Evolutionary conservation across 1,284 basidiomycete species (phyloP), one percentile per base, ranked within the genome.

Genomic region (Apiotrichum sp.): DNA sequence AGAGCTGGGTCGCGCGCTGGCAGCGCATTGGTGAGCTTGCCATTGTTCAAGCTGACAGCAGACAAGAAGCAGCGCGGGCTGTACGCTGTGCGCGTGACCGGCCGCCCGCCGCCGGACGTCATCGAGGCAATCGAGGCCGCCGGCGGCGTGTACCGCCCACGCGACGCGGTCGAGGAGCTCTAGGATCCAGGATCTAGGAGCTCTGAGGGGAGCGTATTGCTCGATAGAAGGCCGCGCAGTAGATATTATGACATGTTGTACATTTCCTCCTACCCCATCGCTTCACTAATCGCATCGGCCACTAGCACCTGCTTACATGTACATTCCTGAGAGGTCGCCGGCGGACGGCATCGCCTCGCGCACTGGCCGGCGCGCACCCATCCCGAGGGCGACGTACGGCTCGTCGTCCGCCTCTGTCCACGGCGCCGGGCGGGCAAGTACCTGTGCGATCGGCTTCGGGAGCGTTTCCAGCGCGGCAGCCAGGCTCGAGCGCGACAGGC

Each of bases 1-100:
- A 84, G 59, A 93, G 90, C 75, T 98, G 95, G 95, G 93, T 98
- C 9, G 89, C 90, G 13, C 81, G 87, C 64, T 95, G 91, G 91
- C 91, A 95, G 74, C 79, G 91, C 70, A 89, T 86, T 64, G 84
- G 90, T 92, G 63, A 64, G 87, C 82, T 13, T 16, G 11, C 10
- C 9, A 6, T 16, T 11, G 6, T n/a, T 31, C 2, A 29, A 4
- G 16, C 40, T 49, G 33, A 46, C 39, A 9, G 14, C 65, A 93
- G 90, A 88, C 61, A 90, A 91, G 75, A 88, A 88, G 67, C 86
- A 85, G 40, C 81, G 85, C 36, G 90, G 90, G 1, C 85, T 93
- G 79, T 93, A 93, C 70, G 90, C 91, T 9, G 87, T 87, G 11
- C 84, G 88, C 42, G 90, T 93, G 40, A 88, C 85, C 57, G 90